These are phyloP conservation scores for Arabidopsis suecica DNA, from an alignment of 345 rosid genomes.

Conservation along the genomic window DNA sequence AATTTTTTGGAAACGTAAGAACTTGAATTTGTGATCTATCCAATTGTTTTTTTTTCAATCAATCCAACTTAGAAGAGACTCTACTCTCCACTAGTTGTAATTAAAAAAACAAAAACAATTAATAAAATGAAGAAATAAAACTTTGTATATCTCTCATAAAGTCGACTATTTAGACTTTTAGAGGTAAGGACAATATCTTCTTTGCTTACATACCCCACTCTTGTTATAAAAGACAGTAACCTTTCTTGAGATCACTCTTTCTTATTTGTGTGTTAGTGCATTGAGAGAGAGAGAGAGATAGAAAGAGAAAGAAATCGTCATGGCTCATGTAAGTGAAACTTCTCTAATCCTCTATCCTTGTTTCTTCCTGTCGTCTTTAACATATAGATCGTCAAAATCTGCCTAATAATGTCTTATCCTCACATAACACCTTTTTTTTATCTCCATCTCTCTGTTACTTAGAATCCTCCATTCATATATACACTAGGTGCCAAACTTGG, in stretches of 20 bases:
- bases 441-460: background rate
- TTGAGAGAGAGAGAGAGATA: slow-evolving; percentile 22
- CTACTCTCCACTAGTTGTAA: background rate
- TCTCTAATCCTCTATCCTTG: slow-evolving; percentile 16
- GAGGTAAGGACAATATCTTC: slow-evolving; percentile 1
- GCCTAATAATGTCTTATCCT: background rate
- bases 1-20: background rate
- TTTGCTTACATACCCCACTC: slow-evolving; percentile 20
- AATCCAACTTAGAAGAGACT: slow-evolving; percentile 19
- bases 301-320: slow-evolving; percentile 33
- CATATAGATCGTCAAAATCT: slow-evolving; percentile 23
- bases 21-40: background rate
- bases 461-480: slow-evolving; percentile 9
- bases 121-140: background rate
- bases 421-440: background rate
- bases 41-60: slow-evolving; percentile 11
- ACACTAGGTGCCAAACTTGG: slow-evolving; percentile 29
- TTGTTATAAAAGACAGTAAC: slow-evolving; percentile 42
- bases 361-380: slow-evolving; percentile 35
- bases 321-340: slow-evolving; percentile 46
- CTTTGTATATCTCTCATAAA: background rate
- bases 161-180: slow-evolving; percentile 33
- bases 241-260: slow-evolving; percentile 38
- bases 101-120: background rate
- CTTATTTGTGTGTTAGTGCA: slow-evolving; percentile 43